A percentile compares a stretch with the other conserved stretches of the same genome.
These are phyloP conservation scores for Saccharomyces paradoxus DNA, from an alignment of 805 yeast species.

Conservation along the genomic window DNA sequence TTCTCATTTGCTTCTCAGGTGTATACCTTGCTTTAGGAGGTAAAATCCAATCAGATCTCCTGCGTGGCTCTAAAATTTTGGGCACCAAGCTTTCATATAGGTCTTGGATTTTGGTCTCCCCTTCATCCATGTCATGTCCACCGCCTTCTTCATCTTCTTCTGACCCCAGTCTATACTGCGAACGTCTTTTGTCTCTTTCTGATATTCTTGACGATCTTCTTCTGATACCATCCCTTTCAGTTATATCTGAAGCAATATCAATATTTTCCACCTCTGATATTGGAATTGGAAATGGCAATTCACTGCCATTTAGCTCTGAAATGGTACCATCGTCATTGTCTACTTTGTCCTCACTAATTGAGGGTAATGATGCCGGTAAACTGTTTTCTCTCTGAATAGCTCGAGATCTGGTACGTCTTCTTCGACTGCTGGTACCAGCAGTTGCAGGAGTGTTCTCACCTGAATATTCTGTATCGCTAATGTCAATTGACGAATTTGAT, in stretches of 20 bases:
- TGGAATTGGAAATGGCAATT: not conserved
- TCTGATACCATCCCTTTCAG: conserved; percentile 6
- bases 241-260: not conserved
- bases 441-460: not conserved
- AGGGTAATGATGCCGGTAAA: not conserved
- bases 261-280: not conserved
- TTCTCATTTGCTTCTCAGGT: conserved; percentile 28
- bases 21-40: conserved; percentile 25
- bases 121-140: conserved; percentile 4
- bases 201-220: conserved; percentile 24
- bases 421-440: not conserved
- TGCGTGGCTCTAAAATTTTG: conserved; percentile 22
- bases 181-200: conserved; percentile 7
- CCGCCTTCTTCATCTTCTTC: conserved; percentile 2
- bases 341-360: not conserved
- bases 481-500: conserved; percentile 3
- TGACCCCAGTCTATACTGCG: not conserved
- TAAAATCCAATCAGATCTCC: conserved; percentile 31
- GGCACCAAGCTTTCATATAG: conserved; percentile 27
- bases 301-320: not conserved
- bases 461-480: conserved; percentile 7
- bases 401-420: conserved; percentile 5
- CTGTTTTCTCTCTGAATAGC: not conserved
- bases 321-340: not conserved
- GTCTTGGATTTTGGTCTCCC: conserved; percentile 14